Base-by-base conservation (phyloP, 2,329 filamentous ascomycete genomes). In the Ophiostoma triangulosporum region DNA sequence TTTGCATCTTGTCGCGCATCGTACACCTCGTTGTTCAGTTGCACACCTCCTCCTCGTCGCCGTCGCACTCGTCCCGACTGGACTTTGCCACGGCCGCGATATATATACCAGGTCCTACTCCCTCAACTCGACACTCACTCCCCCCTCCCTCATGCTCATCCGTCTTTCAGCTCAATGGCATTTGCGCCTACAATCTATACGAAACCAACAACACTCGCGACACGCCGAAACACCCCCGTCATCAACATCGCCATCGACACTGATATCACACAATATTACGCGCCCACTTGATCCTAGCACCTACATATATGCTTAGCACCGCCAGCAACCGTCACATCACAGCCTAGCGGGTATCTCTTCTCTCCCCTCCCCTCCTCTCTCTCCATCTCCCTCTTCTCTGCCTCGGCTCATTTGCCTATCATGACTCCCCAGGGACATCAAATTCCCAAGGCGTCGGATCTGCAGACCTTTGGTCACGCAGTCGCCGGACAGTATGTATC, bases 401-500 rank as follows among this genome's bases (percentile, higher is more conserved):
- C 33, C 29, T 8, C 38, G 15, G 20, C 38, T 31, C 20, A n/a
- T n/a, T n/a, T n/a, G 3, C 5, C 51, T 14, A 61, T 56, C 35
- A 65, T 64, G 60, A 54, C 52, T 57, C 57, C 35, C 60, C 59
- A 55, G 68, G 67, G 36, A 60, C 68, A 80, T 52, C 67, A 52
- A 60, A 68, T 81, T 38, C 78, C 82, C 52, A 76, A 77, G 58
- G 71, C 73, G 53, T 72, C 77, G 54, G 79, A 82, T 55, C 73
- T 90, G 46, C 73, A 81, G 60, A 75, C 81, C 52, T 93, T 85
- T 69, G 79, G 80, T 61, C 76, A 88, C 63, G 86, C 84, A 50
- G 88, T 89, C 57, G 88, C 88, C 58, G 88, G 88, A 69, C 88
- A 94, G 86, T 90, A 75, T 76, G 86, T 78, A 38, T 15, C 43